phyloP scores from a whole-genome alignment of 768 basidiomycete genomes.

The Mycena capillaripes region DNA sequence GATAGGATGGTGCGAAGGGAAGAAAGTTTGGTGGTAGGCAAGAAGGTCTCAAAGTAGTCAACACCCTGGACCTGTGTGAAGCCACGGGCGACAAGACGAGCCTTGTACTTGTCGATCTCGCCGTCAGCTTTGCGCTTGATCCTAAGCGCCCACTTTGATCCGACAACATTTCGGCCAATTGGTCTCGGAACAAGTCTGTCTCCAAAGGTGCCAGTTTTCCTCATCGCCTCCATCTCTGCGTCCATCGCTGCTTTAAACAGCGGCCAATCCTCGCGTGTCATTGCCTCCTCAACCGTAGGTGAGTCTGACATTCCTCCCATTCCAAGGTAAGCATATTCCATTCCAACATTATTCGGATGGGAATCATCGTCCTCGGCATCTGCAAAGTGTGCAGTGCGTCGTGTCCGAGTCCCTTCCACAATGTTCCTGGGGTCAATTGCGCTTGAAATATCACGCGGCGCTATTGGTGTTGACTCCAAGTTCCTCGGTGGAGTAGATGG shows the following conservation, averaged over 20 bases:
- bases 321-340: constrained; percentile 18
- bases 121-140: constrained; percentile 52
- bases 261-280: constrained; percentile 17
- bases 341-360: not conserved
- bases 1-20: constrained; percentile 12
- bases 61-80: constrained; percentile 37
- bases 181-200: constrained; percentile 41
- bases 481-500: constrained; percentile 9
- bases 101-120: constrained; percentile 48
- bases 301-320: constrained; percentile 10
- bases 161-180: constrained; percentile 37
- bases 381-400: constrained; percentile 10
- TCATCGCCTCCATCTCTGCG: constrained; percentile 26
- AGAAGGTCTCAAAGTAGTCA: constrained; percentile 43
- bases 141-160: constrained; percentile 44
- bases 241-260: constrained; percentile 16
- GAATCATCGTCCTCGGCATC: not conserved
- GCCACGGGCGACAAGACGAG: not conserved
- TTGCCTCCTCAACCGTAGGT: constrained; percentile 26
- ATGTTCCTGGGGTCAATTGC: constrained; percentile 25
- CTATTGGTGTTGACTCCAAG: not conserved
- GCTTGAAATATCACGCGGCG: constrained; percentile 21
- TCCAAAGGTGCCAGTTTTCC: constrained; percentile 14
- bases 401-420: constrained; percentile 20
- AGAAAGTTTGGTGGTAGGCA: constrained; percentile 7